Base-by-base conservation (phyloP, 1,284 basidiomycete species). In the Sparassis latifolia region DNA sequence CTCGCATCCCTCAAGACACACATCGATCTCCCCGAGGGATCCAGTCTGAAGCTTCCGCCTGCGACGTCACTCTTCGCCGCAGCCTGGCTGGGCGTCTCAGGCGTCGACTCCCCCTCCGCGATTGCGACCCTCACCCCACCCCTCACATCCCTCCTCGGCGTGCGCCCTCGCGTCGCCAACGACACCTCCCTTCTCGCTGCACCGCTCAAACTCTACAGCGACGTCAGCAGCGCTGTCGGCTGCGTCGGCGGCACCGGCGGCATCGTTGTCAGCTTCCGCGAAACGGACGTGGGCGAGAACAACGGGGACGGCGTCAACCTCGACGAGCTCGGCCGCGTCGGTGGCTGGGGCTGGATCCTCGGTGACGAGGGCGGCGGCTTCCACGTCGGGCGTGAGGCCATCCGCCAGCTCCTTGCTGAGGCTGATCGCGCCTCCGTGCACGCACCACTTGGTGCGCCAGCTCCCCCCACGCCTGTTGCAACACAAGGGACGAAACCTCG, bases 321-420 rank as follows among this genome's bases (percentile, higher is more conserved):
- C 12, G 62, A 76, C 49, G 80, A 86, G 60, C 73, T 88, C 35
- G 85, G 80, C 2, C 76, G 88, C 12, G 74, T 79, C 33, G 88
- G 88, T 2, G 88, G 88, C 1, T 90, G 85, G 85, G 88, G 88
- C 1, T 89, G 86, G 86, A 82, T 90, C 32, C 71, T 90, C 4
- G 87, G 88, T 5, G 87, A 91, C 62, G 87, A 89, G 63, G 88
- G 88, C 5, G 82, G 86, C 29, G 86, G 87, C 5, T 89, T 78
- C 60, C 77, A 84, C 58, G 80, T 89, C 52, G 87, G 88, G 3
- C 74, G 85, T 35, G 85, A 88, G 62, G 76, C 87, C 0, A 61
- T 89, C 10, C 78, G 86, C 4, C 74, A 83, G 55, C 74, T 89
- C 45, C 70, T 90, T 44, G 61, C 69, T 10, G 77, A 79, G 48